Conservation (phyloP, 495 filamentous ascomycete genomes). For the Penicillium lagena region DNA sequence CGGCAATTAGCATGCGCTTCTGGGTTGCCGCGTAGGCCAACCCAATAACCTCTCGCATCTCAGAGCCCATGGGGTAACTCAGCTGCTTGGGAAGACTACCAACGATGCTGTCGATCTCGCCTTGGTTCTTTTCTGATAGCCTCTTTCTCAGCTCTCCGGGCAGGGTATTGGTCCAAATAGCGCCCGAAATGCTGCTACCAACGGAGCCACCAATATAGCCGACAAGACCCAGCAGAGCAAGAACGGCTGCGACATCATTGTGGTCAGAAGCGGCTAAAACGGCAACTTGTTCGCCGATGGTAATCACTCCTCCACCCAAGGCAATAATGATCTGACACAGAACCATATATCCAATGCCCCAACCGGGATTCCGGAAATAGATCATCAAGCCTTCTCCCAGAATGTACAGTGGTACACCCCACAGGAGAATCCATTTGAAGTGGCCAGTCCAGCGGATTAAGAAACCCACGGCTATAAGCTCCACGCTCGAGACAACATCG, state of each 20-base stretch:
- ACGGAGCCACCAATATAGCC: slow-evolving; percentile 58
- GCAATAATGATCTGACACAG: slow-evolving; percentile 73
- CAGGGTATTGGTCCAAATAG: slow-evolving; percentile 63
- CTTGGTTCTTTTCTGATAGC: slow-evolving; percentile 42
- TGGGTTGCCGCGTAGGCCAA: slow-evolving; percentile 51
- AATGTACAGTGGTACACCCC: slow-evolving; percentile 54
- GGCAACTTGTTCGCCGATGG: slow-evolving; percentile 61
- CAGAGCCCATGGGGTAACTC: slow-evolving; percentile 43
- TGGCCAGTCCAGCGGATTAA: slow-evolving; percentile 49
- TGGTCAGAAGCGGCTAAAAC: slow-evolving; percentile 61
- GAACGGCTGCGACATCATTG: slow-evolving; percentile 57
- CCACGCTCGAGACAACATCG: slow-evolving; percentile 40
- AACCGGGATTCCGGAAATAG: slow-evolving; percentile 55
- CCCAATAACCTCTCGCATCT: slow-evolving; percentile 47
- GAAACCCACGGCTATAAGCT: slow-evolving; percentile 42
- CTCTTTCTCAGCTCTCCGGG: slow-evolving; percentile 41
- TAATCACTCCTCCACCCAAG: slow-evolving; percentile 49
- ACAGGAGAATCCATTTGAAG: slow-evolving; percentile 48
- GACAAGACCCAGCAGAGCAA: slow-evolving; percentile 58
- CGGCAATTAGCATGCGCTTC: slow-evolving; percentile 48
- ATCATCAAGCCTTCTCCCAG: slow-evolving; percentile 55
- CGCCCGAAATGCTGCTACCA: slow-evolving; percentile 53
- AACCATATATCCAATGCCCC: slow-evolving; percentile 57
- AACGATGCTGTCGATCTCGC: slow-evolving; percentile 45
- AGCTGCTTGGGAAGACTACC: slow-evolving; percentile 43